Base-by-base conservation (phyloP, 257 asterid species). In the Capsicum pubescens region DNA sequence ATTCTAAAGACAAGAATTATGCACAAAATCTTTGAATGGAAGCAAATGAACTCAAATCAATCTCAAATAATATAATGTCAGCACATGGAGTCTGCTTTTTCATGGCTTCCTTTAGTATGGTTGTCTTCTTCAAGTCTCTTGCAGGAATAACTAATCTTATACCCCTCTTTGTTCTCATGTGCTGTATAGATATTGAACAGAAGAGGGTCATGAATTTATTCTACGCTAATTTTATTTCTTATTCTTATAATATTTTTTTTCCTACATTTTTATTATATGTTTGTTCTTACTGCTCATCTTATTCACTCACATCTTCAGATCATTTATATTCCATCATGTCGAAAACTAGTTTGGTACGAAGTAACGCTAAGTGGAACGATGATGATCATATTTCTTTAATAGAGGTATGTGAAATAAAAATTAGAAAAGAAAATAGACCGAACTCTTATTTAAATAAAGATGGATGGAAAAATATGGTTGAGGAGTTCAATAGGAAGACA, bases 81-180 rank as follows among this genome's bases (percentile, higher is more conserved):
- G 98, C 80, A 66, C 79, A 87, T 0, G 98, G 98, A 80, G 83
- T 86, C 89, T 96, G 95, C 6, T 91, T 81, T 55, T 87, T 8
- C 1, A 96, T 96, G 17, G 97, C 89, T 66, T 90, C 87, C 87
- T 86, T 89, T 0, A 94, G 84, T 3, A 94, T 97, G 90, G 94
- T 95, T 15, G 98, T 98, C 6, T 96, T 90, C 87, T 96, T 96
- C 66, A 89, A 81, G 86, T 83, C 88, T 87, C 99, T 90, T 11
- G 97, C 97, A 63, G 99, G 98, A 46, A 96, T 68, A 57, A 96
- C 90, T 56, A 96, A 91, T 87, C 94, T 86, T 48, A 91, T 98
- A n/a, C 99, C 98, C 13, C 97, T 91, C 87, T 85, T 90, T 6
- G 98, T 26, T 26, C 32, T 26, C 32, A 26, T 26, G 32, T 26